These are phyloP conservation scores for Rubia tinctorum DNA, from an alignment of 305 asterid genomes.

Conservation along the genomic window DNA sequence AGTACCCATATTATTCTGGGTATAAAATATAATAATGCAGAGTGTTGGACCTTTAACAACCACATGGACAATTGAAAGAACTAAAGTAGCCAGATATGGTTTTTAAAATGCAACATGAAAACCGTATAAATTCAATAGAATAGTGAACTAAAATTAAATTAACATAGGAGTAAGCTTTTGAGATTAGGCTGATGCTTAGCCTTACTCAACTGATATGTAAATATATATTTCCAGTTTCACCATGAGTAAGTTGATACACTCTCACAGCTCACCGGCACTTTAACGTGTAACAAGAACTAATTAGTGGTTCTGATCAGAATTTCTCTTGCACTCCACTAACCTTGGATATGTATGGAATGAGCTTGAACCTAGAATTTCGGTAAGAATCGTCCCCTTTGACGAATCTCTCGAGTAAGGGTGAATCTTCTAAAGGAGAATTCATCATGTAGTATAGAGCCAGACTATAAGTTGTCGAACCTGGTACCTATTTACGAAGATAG, in stretches of 20 bases:
- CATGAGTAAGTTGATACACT: background rate
- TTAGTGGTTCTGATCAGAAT: background rate
- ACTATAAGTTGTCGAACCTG: constrained; percentile 80
- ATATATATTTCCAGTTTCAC: background rate
- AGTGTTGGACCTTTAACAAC: background rate
- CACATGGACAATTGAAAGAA: background rate
- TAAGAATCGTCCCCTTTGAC: constrained; percentile 88
- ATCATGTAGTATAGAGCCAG: constrained; percentile 89
- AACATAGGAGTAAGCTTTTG: background rate
- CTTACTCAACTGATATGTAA: background rate
- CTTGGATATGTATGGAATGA: constrained; percentile 91
- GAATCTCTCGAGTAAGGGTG: constrained; percentile 89
- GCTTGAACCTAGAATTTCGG: constrained; percentile 96
- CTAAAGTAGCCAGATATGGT: background rate
- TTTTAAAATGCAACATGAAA: background rate
- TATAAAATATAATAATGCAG: background rate
- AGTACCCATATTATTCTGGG: constrained; percentile 16
- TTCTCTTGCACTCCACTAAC: constrained; percentile 30
- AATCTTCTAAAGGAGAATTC: constrained; percentile 72
- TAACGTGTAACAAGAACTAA: background rate
- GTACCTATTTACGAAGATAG: constrained; percentile 44
- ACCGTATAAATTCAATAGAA: background rate
- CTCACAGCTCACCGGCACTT: background rate
- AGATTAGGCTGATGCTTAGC: background rate
- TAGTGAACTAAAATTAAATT: background rate